Base-by-base conservation (phyloP, 2,329 filamentous ascomycete species). In the Myriosclerotinia curreyana region DNA sequence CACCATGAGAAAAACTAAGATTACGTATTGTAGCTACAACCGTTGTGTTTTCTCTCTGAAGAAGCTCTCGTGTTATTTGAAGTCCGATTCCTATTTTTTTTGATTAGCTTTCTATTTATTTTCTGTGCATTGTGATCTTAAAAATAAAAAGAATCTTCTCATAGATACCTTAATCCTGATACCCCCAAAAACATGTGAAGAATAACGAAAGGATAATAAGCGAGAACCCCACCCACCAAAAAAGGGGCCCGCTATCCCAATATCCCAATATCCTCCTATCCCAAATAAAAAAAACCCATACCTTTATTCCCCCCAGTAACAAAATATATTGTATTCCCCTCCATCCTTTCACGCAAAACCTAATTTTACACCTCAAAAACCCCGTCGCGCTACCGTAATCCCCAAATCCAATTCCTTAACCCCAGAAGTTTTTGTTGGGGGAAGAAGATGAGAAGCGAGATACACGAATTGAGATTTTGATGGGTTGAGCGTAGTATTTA, bases 21-120 rank as follows among this genome's bases (percentile, higher is more conserved):
- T 75, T 70, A 28, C 78, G 77, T 38, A 78, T 72, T 7, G 75
- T 76, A 25, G 76, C 77, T 17, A 81, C 75, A 49, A 80, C 75
- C 22, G 71, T 77, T 22, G 74, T 75, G 51, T 76, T 69, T 0
- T 78, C 75, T 1, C 74, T 70, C 1, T 68, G 65, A 48, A 81
- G 76, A 67, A 77, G 77, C 3, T 59, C 31, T 46, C 71, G 60
- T 53, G 73, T 67, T 12, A 78, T 68, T 6, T 71, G 73, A 12
- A 74, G 69, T 2, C 78, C 78, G 62, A 71, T 71, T 31, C 71
- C 72, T 73, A 25, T 20, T 31, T 31, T 1, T 1, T 31, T 31
- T 31, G 28, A 20, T 42, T 28, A 6, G 1, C 44, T 42, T 6
- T 3, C 5, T 5, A n/a, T 1, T 31, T n/a, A 28, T 36, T 17